Evolutionary conservation across 1,284 basidiomycete species (phyloP).

Genomic region (Leccinum pachyderme): DNA sequence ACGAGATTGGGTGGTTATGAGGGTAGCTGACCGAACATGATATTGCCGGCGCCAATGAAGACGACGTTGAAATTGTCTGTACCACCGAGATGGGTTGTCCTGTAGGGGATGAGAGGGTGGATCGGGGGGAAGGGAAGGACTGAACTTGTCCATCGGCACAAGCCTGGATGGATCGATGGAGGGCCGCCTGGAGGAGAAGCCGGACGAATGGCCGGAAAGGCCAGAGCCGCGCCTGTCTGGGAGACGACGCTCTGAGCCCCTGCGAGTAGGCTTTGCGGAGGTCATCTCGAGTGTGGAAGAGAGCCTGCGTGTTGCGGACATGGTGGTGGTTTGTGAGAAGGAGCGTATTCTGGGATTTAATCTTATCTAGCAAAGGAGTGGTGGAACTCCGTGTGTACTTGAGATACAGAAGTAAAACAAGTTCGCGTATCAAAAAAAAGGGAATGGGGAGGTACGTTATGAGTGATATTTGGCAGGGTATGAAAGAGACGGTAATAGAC

Average conservation of each 20-base stretch:
- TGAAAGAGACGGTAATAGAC: slow-evolving; percentile 29
- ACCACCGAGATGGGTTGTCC: slow-evolving; percentile 55
- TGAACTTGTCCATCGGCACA: slow-evolving; percentile 75
- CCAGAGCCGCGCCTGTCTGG: slow-evolving; percentile 44
- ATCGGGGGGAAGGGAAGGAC: slow-evolving; percentile 9
- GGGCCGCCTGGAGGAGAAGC: slow-evolving; percentile 53
- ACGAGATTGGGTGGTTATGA: slow-evolving; percentile 2
- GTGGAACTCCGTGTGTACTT: slow-evolving; percentile 5
- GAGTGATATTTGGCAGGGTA: slow-evolving; percentile 28
- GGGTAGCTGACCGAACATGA: slow-evolving; percentile 77
- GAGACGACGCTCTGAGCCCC: slow-evolving; percentile 33
- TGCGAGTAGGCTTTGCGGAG: slow-evolving; percentile 34
- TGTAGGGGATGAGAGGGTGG: slow-evolving; percentile 29
- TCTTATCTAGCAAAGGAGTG: slow-evolving; percentile 12
- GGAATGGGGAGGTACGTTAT: background rate
- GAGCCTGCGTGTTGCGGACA: slow-evolving; percentile 27
- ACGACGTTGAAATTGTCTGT: slow-evolving; percentile 83
- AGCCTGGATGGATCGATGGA: slow-evolving; percentile 77
- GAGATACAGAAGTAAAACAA: slow-evolving; percentile 5
- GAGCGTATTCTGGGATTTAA: slow-evolving; percentile 17
- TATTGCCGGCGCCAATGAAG: slow-evolving; percentile 91
- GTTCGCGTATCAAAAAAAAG: slow-evolving; percentile 5
- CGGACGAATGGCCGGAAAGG: slow-evolving; percentile 44
- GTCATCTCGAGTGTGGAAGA: slow-evolving; percentile 36
- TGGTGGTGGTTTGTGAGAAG: slow-evolving; percentile 18